Evolutionary conservation across 176 grass and related monocot species (phyloP), one percentile per base, ranked within the genome.

Genomic region (Aechmea fasciata): DNA sequence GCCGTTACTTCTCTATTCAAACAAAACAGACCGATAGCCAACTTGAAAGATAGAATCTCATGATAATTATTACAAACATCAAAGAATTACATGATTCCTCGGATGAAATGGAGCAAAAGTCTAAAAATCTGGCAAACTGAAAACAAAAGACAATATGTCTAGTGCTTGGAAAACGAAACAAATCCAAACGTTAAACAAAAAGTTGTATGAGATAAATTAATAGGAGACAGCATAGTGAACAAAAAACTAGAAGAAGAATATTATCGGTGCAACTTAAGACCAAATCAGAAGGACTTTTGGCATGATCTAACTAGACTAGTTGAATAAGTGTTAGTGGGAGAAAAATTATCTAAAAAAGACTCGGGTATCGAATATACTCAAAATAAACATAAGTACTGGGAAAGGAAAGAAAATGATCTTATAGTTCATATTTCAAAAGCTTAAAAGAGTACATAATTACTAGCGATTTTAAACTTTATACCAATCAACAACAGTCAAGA

Each of bases 261-360:
- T 61, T 61, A 20, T 22, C 55, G n/a, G 3, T 61, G 15, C 13
- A 61, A 19, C n/a, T 61, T n/a, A 61, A 61, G 15, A 61, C 55
- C 55, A 61, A 9, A 61, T 18, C 20, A 41, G 0, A 22, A 19
- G 55, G 55, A 61, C 7, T 61, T 61, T 10, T 22, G 2, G 15
- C 20, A 20, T n/a, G 55, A 61, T 61, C 55, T 61, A 19, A 61
- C 20, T 18, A 18, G 55, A 61, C 9, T 61, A 61, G 55, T 61
- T 61, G 17, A 61, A 9, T 22, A 22, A 61, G 33, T 61, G 20
- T 61, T 9, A n/a, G 13, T n/a, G 55, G 20, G 20, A 61, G 55
- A 59, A 20, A 59, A 15, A 61, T 9, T 61, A 61, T 61, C 55
- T 61, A 61, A 19, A 61, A 19, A 61, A 61, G 55, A 61, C 55